Conservation (phyloP, 75 land plant species). For the Cunninghamia lanceolata region DNA sequence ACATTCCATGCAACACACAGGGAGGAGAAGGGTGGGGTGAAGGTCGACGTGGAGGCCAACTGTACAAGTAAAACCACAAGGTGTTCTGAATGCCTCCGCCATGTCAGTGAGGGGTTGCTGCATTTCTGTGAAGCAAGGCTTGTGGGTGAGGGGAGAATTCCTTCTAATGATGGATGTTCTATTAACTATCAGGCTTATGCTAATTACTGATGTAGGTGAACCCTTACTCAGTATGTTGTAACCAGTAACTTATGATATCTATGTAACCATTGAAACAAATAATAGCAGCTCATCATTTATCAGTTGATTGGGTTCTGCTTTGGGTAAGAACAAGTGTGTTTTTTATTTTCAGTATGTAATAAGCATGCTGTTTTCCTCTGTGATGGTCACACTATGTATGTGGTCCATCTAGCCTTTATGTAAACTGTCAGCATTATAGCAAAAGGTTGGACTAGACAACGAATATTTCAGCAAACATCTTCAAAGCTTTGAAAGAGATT, state of each 20-base stretch:
- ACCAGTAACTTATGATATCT: too few species aligned
- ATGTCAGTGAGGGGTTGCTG: slow-evolving; percentile 6
- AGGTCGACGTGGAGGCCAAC: slow-evolving; percentile 12
- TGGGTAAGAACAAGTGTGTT: too few species aligned
- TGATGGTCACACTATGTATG: not conserved
- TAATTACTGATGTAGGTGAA: not conserved
- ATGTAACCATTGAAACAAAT: not conserved
- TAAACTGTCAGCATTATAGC: too few species aligned
- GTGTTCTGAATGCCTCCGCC: slow-evolving; percentile 9
- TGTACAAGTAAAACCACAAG: not conserved
- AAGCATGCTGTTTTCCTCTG: not conserved
- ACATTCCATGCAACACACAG: slow-evolving; percentile 1
- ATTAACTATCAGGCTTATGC: slow-evolving; percentile 9
- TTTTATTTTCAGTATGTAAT: not conserved
- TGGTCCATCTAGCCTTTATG: not conserved
- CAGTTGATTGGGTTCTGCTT: not conserved
- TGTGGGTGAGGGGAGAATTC: not conserved
- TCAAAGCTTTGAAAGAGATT: too few species aligned
- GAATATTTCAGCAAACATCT: too few species aligned
- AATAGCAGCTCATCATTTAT: not conserved
- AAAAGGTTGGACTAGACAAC: too few species aligned
- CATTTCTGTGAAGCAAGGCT: slow-evolving; percentile 9
- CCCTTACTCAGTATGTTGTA: not conserved
- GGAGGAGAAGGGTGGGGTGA: not conserved
- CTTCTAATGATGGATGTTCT: slow-evolving; percentile 13